Percentiles rank a stretch among this genome's conserved stretches.
Evolutionary conservation across 2,329 filamentous ascomycete genomes (phyloP).

Genomic region (Torrubiella hemipterigena): DNA sequence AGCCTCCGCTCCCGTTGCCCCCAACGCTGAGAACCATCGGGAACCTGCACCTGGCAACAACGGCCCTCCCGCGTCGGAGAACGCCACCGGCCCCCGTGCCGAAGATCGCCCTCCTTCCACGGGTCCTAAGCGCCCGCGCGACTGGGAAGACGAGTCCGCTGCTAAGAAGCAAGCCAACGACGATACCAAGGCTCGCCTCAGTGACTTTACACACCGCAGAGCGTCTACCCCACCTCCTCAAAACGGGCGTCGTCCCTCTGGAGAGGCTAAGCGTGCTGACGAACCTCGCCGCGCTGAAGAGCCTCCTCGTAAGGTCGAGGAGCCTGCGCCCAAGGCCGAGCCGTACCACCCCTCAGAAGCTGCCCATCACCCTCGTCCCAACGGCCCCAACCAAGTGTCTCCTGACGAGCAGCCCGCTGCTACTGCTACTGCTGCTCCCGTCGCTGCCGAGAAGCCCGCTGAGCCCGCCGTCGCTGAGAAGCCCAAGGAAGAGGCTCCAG

Average conservation of each 20-base stretch:
- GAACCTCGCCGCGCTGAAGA: conserved; percentile 50
- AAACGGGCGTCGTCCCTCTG: conserved; percentile 65
- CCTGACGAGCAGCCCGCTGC: conserved; percentile 37
- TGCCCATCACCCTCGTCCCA: conserved; percentile 59
- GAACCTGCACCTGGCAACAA: conserved; percentile 44
- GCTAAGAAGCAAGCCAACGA: conserved; percentile 83
- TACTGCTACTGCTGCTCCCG: conserved; percentile 25
- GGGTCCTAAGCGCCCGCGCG: conserved; percentile 73
- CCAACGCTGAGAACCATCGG: conserved; percentile 33
- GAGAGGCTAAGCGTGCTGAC: conserved; percentile 55
- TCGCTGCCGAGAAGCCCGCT: conserved; percentile 36
- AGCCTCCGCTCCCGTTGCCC: conserved; percentile 43
- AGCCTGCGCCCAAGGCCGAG: conserved; percentile 16
- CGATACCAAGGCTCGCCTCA: conserved; percentile 73
- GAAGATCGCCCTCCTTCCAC: conserved; percentile 67
- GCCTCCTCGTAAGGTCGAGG: conserved; percentile 28
- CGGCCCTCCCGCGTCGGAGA: conserved; percentile 34
- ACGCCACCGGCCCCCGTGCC: conserved; percentile 46
- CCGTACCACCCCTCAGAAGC: conserved; percentile 82
- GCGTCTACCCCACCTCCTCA: conserved; percentile 62
- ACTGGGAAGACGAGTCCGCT: conserved; percentile 79
- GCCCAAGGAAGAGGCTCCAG: conserved; percentile 48
- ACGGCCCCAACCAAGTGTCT: conserved; percentile 18
- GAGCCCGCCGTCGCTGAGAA: conserved; percentile 11
- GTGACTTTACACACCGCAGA: conserved; percentile 71